Percentiles rank a stretch among this genome's conserved stretches.
These are phyloP conservation scores for Pyrenophora graminea DNA, from an alignment of 2,329 filamentous ascomycete species.

Conservation along the genomic window DNA sequence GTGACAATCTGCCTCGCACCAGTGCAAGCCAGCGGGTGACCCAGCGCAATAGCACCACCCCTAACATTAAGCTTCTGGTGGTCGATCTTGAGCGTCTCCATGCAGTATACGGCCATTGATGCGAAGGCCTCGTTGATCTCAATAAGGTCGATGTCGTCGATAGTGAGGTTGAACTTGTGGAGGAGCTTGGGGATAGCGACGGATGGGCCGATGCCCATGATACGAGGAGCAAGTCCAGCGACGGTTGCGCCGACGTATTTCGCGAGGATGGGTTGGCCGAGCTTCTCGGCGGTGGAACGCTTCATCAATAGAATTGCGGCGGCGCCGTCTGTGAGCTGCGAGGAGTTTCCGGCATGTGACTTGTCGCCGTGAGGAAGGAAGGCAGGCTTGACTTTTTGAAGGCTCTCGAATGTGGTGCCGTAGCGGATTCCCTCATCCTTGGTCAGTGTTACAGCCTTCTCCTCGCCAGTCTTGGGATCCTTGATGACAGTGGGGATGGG, in stretches of 20 bases:
- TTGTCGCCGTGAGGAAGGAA: constrained; percentile 87
- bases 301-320: constrained; percentile 93
- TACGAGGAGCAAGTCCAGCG: constrained; percentile 84
- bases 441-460: constrained; percentile 76
- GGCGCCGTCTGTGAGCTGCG: constrained; percentile 92
- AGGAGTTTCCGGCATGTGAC: constrained; percentile 91
- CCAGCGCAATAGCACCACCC: constrained; percentile 81
- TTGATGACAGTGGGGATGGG: constrained; percentile 83
- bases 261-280: constrained; percentile 88
- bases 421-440: constrained; percentile 89
- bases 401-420: constrained; percentile 81
- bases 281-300: constrained; percentile 81
- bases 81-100: constrained; percentile 67
- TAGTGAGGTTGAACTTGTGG: constrained; percentile 72
- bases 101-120: constrained; percentile 95
- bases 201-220: constrained; percentile 93
- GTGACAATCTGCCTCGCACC: constrained; percentile 85
- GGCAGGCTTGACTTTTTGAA: constrained; percentile 84
- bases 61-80: constrained; percentile 78
- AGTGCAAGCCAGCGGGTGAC: constrained; percentile 80
- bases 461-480: constrained; percentile 79
- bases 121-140: constrained; percentile 99
- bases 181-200: constrained; percentile 80
- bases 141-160: constrained; percentile 84
- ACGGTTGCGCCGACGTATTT: constrained; percentile 94